phyloP scores from a whole-genome alignment of 129 eudicot genomes.

The Artemisia annua region DNA sequence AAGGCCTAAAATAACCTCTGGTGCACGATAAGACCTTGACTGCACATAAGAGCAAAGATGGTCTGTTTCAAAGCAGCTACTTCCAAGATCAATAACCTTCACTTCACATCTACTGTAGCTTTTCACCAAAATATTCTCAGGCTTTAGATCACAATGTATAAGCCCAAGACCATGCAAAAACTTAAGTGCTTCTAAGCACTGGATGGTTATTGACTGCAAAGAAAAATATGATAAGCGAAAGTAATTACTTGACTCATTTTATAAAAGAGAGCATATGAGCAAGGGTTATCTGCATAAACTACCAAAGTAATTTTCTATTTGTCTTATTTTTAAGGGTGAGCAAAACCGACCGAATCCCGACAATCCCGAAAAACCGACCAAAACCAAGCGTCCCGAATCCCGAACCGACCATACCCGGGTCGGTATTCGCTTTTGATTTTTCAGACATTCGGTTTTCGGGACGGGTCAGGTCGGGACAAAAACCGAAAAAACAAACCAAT shows the following conservation, averaged over 20 bases:
- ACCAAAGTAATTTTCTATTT: too few species aligned
- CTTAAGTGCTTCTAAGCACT: conserved; percentile 89
- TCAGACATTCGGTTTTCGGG: too few species aligned
- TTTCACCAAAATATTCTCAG: conserved; percentile 89
- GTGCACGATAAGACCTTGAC: conserved; percentile 92
- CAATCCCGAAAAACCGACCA: too few species aligned
- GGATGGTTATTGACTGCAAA: conserved; percentile 87
- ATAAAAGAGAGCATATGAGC: neutral
- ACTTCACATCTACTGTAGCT: conserved; percentile 97
- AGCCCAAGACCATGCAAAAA: conserved; percentile 88
- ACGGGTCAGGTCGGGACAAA: too few species aligned
- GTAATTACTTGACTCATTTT: neutral
- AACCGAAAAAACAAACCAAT: too few species aligned
- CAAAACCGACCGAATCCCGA: too few species aligned
- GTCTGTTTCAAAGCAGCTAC: conserved; percentile 92
- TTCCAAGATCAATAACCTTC: conserved; percentile 91
- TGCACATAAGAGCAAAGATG: conserved; percentile 95
- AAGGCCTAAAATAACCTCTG: conserved; percentile 87
- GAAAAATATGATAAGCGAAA: neutral
- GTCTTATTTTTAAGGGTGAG: too few species aligned
- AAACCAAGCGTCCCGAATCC: too few species aligned
- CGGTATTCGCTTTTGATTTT: too few species aligned
- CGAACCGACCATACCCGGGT: too few species aligned
- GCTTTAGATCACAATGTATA: conserved; percentile 91
- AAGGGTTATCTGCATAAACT: too few species aligned